These are phyloP conservation scores for Lathyrus sativus DNA, from an alignment of 306 rosid genomes.

Conservation along the genomic window DNA sequence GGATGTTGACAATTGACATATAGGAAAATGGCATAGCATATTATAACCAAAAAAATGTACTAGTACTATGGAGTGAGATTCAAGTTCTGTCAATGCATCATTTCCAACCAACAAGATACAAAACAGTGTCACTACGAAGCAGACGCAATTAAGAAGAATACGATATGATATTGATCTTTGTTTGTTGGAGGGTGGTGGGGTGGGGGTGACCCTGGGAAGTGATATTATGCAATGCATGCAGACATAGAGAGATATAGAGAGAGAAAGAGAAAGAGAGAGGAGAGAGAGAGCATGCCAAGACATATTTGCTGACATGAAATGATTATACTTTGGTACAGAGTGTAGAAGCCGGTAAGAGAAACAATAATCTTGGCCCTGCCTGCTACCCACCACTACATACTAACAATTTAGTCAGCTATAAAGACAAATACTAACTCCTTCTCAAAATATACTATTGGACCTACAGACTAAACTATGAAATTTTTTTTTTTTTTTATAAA, in stretches of 20 bases:
- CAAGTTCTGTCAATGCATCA: not conserved
- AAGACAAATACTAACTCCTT: not conserved
- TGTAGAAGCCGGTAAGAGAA: slow-evolving; percentile 17
- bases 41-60: not conserved
- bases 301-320: slow-evolving; percentile 40
- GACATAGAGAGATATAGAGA: not conserved
- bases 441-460: not conserved
- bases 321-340: slow-evolving; percentile 16
- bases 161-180: not conserved
- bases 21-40: not conserved
- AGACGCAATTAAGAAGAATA: not conserved
- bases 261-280: not conserved
- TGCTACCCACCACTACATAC: not conserved
- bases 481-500: too few relatives aligned
- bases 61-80: slow-evolving; percentile 3
- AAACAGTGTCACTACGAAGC: not conserved
- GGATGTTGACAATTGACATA: slow-evolving; percentile 24
- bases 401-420: slow-evolving; percentile 28
- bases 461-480: not conserved
- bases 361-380: slow-evolving; percentile 36
- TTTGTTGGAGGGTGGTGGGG: slow-evolving; percentile 26
- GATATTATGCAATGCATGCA: slow-evolving; percentile 21
- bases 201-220: slow-evolving; percentile 3
- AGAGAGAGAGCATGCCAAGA: not conserved
- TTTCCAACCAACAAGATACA: slow-evolving; percentile 1